Conservation (phyloP, 1,284 basidiomycete species). For the Sporisorium scitamineum region DNA sequence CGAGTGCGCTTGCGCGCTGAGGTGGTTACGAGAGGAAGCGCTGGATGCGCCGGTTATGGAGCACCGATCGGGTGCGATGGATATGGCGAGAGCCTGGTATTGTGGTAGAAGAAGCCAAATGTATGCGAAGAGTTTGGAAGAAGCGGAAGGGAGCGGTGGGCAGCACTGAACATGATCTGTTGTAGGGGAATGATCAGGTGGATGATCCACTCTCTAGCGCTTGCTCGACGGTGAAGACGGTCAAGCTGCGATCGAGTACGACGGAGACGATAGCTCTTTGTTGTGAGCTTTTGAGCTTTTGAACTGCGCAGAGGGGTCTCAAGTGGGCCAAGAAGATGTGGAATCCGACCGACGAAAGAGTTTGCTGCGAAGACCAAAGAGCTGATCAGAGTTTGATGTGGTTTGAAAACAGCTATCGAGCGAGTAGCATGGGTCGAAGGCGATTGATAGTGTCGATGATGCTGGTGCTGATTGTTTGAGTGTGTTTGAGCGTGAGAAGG, state of each 20-base stretch:
- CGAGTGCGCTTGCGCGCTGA: constrained; percentile 19
- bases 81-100: constrained; percentile 32
- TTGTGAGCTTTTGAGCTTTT: not conserved
- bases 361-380: not conserved
- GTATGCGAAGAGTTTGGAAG: constrained; percentile 55
- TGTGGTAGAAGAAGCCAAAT: constrained; percentile 52
- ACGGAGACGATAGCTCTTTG: not conserved
- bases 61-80: constrained; percentile 21
- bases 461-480: not conserved
- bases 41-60: constrained; percentile 28
- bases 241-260: constrained; percentile 14
- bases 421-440: not conserved
- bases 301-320: not conserved
- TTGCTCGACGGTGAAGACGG: constrained; percentile 24
- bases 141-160: constrained; percentile 51
- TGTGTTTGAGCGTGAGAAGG: not conserved
- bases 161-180: constrained; percentile 52
- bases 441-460: not conserved
- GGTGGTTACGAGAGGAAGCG: not conserved
- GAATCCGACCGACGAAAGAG: not conserved
- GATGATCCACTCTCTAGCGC: constrained; percentile 37
- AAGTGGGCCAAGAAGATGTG: not conserved
- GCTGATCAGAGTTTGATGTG: not conserved
- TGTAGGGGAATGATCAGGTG: constrained; percentile 31
- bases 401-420: not conserved